Evolutionary conservation across 345 rosid genomes (phyloP).

Genomic region (Luvunga scandens): DNA sequence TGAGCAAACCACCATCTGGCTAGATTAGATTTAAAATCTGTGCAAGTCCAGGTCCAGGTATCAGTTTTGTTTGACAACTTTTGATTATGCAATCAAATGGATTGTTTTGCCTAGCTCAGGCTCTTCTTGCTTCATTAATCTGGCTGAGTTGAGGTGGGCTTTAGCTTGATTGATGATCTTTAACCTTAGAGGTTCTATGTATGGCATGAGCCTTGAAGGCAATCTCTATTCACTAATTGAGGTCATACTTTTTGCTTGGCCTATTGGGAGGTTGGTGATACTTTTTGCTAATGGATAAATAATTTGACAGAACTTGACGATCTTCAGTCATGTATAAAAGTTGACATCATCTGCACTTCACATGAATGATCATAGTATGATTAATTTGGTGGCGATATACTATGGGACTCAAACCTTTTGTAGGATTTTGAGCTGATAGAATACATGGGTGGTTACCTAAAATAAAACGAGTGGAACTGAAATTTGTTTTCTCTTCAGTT

Average conservation of each 20-base stretch:
- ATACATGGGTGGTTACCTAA: neutral
- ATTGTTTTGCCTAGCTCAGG: neutral
- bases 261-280: neutral
- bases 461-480: neutral
- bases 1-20: neutral
- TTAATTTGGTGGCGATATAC: neutral
- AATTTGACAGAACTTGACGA: neutral
- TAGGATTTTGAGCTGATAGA: neutral
- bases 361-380: neutral
- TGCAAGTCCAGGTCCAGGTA: no score
- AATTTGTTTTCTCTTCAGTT: neutral
- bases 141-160: neutral
- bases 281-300: neutral
- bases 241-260: neutral
- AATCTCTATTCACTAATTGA: neutral
- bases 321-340: neutral
- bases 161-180: neutral
- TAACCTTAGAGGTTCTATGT: neutral
- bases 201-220: neutral
- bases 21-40: neutral
- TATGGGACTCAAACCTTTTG: neutral
- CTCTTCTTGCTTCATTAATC: neutral
- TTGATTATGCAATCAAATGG: neutral
- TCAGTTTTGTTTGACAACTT: neutral
- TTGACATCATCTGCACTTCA: conserved; percentile 3